phyloP scores from a whole-genome alignment of 129 eudicot species.

The Centrapalus pauciflorus region DNA sequence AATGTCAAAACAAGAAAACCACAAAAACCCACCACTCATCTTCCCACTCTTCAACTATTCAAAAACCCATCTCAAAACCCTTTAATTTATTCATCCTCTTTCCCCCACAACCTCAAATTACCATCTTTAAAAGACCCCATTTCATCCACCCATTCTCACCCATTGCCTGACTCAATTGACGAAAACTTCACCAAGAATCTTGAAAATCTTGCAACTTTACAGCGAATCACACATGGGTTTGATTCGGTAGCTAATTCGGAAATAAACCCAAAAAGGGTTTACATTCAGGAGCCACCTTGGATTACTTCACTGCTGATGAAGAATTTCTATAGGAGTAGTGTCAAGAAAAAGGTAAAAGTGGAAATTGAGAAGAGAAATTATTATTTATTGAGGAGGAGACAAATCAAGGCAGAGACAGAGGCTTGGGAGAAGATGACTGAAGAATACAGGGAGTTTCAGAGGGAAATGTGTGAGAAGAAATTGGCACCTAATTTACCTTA shows the following conservation, averaged over 20 bases:
- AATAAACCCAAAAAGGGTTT: slow-evolving; percentile 30
- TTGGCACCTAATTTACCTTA: slow-evolving; percentile 89
- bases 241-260: slow-evolving; percentile 19
- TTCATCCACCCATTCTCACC: slow-evolving; percentile 39
- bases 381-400: slow-evolving; percentile 62
- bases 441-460: slow-evolving; percentile 78
- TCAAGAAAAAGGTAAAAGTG: slow-evolving; percentile 28
- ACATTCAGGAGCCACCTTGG: slow-evolving; percentile 85
- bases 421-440: slow-evolving; percentile 88
- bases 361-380: slow-evolving; percentile 72
- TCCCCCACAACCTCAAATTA: slow-evolving; percentile 61
- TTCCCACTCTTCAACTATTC: slow-evolving; percentile 37
- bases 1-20: slow-evolving; percentile 28
- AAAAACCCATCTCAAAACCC: slow-evolving; percentile 34
- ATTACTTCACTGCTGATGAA: slow-evolving; percentile 53
- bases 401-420: slow-evolving; percentile 80
- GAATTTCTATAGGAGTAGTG: slow-evolving; percentile 34
- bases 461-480: slow-evolving; percentile 86
- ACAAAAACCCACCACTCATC: slow-evolving; percentile 27
- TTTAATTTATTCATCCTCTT: slow-evolving; percentile 37
- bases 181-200: slow-evolving; percentile 46
- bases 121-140: slow-evolving; percentile 42
- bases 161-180: slow-evolving; percentile 49
- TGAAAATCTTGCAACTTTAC: slow-evolving; percentile 43
- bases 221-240: slow-evolving; percentile 46